These are phyloP conservation scores for Penicillium sp. DNA, from an alignment of 2,329 filamentous ascomycete genomes.

Conservation along the genomic window DNA sequence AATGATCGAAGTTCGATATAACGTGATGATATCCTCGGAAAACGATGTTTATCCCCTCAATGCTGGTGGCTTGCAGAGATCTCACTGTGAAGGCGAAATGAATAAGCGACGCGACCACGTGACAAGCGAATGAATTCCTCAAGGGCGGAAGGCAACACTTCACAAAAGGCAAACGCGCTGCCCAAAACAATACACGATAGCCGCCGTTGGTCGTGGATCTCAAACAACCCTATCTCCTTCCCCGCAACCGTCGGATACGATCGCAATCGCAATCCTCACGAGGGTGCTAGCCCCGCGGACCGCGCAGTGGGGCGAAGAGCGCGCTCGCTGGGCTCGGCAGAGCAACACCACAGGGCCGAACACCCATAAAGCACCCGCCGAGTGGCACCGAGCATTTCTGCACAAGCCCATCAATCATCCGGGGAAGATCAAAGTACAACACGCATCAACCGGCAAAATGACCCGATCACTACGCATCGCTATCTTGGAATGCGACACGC, in stretches of 20 bases:
- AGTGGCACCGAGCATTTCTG: background rate
- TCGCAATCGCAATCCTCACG: background rate
- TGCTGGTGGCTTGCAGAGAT: too few relatives aligned
- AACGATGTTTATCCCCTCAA: too few relatives aligned
- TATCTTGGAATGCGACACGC: conserved; percentile 35
- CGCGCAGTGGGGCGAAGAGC: conserved; percentile 9
- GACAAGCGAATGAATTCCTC: background rate
- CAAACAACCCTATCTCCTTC: background rate
- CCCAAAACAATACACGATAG: background rate
- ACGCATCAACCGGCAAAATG: conserved; percentile 10
- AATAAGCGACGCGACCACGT: background rate
- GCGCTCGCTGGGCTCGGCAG: background rate
- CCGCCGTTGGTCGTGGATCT: background rate
- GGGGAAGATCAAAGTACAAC: background rate
- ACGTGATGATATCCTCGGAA: too few relatives aligned
- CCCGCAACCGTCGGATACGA: background rate
- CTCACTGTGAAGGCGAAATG: too few relatives aligned
- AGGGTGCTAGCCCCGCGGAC: background rate
- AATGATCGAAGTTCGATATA: too few relatives aligned
- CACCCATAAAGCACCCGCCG: background rate
- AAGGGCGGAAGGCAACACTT: too few relatives aligned
- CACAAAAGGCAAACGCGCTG: background rate
- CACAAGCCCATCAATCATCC: background rate
- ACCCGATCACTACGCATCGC: conserved; percentile 25
- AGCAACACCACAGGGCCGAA: background rate